A percentile compares a stretch with the other conserved stretches of the same genome.
These are phyloP conservation scores for barley (Hordeum vulgare) DNA, from an alignment of 176 grass and related monocot genomes.

Conservation along the genomic window DNA sequence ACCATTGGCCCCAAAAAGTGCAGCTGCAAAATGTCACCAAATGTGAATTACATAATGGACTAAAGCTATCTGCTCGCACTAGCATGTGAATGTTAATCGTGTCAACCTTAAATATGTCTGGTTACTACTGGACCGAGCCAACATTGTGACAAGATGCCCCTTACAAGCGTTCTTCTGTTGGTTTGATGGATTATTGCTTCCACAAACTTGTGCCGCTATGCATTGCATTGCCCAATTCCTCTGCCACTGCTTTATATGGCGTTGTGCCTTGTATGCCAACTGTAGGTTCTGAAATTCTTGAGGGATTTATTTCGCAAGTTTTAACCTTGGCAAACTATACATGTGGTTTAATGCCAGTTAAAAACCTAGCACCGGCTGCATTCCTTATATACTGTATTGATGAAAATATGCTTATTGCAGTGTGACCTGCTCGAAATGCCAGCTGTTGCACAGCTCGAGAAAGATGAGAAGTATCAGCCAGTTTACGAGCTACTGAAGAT, in stretches of 20 bases:
- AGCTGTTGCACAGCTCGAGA: conserved; percentile 76
- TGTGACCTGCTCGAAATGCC: conserved; percentile 84
- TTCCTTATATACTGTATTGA: background rate
- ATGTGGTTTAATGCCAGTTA: background rate
- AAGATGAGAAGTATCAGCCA: conserved; percentile 60
- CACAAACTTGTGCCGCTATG: background rate
- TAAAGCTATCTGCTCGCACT: background rate
- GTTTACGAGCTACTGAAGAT: conserved; percentile 80
- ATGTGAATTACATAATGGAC: too few relatives aligned
- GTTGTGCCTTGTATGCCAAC: background rate
- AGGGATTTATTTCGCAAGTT: background rate
- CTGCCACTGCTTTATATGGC: background rate
- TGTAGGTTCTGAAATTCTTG: background rate
- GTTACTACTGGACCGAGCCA: background rate
- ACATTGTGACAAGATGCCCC: background rate
- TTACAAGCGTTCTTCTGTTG: background rate
- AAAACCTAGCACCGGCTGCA: background rate
- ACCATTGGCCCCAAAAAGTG: too few relatives aligned
- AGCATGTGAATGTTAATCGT: background rate
- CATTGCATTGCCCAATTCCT: background rate
- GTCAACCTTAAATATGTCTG: background rate
- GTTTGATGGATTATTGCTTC: background rate
- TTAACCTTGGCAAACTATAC: background rate
- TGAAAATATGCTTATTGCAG: conserved; percentile 41
- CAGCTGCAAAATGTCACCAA: too few relatives aligned